Percentiles rank a stretch among this genome's conserved stretches.
phyloP scores from a whole-genome alignment of 805 yeast genomes.

The Monosporozyma aerobia region DNA sequence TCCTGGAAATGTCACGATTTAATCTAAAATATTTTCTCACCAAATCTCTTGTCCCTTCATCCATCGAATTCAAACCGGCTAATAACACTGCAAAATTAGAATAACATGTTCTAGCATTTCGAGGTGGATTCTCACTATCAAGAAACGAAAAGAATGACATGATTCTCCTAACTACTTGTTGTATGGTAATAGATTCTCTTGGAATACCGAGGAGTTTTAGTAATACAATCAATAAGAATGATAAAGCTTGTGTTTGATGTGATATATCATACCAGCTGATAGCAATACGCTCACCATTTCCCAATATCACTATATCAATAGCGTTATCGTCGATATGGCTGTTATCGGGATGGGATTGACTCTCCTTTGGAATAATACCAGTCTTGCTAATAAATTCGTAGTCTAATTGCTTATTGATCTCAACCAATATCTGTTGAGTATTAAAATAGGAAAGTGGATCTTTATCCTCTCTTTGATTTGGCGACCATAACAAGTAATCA shows the following conservation, averaged over 20 bases:
- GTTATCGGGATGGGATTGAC: constrained; percentile 29
- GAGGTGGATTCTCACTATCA: constrained; percentile 30
- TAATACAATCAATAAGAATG: constrained; percentile 26
- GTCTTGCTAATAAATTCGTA: constrained; percentile 29
- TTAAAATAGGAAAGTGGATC: constrained; percentile 23
- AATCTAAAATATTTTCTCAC: constrained; percentile 25
- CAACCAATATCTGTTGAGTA: constrained; percentile 27
- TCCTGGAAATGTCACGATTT: constrained; percentile 25
- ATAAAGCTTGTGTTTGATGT: constrained; percentile 31
- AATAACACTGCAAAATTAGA: constrained; percentile 30
- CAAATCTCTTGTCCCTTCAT: constrained; percentile 26
- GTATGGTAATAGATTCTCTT: constrained; percentile 26
- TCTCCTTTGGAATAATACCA: constrained; percentile 27
- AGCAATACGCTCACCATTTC: constrained; percentile 23
- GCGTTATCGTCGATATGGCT: constrained; percentile 28
- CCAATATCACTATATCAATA: constrained; percentile 25
- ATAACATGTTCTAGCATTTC: constrained; percentile 29
- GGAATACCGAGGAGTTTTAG: constrained; percentile 28
- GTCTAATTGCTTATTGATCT: constrained; percentile 28
- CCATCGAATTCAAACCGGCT: constrained; percentile 31
- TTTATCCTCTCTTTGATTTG: constrained; percentile 11
- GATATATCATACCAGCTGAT: constrained; percentile 33
- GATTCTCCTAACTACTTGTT: constrained; percentile 27
- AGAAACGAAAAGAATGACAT: constrained; percentile 28
- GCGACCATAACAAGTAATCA: constrained; percentile 25